These are phyloP conservation scores for Blastobotrys buckinghamii DNA, from an alignment of 1,139 yeast genomes.

Conservation along the genomic window DNA sequence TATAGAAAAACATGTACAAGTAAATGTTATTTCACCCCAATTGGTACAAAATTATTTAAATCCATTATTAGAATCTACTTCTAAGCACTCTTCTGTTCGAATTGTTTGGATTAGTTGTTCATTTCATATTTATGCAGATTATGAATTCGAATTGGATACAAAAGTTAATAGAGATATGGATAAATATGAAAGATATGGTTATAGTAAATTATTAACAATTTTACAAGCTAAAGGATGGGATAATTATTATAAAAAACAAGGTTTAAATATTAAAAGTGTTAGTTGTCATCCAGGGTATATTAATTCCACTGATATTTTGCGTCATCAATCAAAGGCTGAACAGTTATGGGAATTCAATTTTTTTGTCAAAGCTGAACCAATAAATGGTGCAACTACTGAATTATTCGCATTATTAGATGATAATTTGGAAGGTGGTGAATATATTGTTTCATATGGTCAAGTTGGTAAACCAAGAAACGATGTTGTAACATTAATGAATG, in stretches of 20 bases:
- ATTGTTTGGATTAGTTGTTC: conserved; percentile 42
- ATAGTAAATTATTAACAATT: conserved; percentile 44
- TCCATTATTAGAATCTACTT: conserved; percentile 38
- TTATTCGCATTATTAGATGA: conserved; percentile 40
- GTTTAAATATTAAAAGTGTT: conserved; percentile 35
- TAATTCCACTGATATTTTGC: conserved; percentile 37
- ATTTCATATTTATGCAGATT: conserved; percentile 11
- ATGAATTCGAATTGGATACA: conserved; percentile 23
- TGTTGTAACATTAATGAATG: background rate
- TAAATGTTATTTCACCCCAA: conserved; percentile 47
- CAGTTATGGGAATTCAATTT: background rate
- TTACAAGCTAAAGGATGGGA: conserved; percentile 43
- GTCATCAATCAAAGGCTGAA: conserved; percentile 26
- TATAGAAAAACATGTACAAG: conserved; percentile 45
- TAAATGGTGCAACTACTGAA: conserved; percentile 35
- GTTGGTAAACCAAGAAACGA: background rate
- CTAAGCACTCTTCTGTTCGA: conserved; percentile 29
- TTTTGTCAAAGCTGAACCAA: background rate
- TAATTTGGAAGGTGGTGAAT: conserved; percentile 21
- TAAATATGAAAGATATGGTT: conserved; percentile 34
- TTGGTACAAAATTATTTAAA: conserved; percentile 44
- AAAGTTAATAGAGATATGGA: conserved; percentile 4
- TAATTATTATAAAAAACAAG: conserved; percentile 21
- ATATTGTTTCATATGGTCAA: conserved; percentile 1
- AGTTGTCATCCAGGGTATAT: conserved; percentile 47